Evolutionary conservation across 805 yeast genomes (phyloP).

Genomic region (Naumovozyma baii): DNA sequence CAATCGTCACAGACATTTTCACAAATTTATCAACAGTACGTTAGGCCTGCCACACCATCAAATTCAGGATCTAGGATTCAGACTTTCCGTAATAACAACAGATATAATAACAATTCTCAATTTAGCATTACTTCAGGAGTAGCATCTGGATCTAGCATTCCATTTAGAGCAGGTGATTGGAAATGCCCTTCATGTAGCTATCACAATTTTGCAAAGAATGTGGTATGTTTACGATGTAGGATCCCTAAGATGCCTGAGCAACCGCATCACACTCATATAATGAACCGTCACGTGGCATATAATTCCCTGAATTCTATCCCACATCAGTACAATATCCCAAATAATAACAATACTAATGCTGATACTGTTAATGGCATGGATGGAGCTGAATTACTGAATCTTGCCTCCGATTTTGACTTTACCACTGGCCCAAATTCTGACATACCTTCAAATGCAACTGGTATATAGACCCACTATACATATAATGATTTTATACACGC

Average conservation of each 20-base stretch:
- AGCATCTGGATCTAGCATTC: conserved; percentile 46
- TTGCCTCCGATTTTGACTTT: not conserved
- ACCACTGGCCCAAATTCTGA: not conserved
- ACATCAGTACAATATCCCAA: not conserved
- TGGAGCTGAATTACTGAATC: conserved; percentile 8
- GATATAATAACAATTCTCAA: not conserved
- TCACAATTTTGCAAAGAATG: conserved; percentile 87
- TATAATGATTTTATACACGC: too few relatives aligned
- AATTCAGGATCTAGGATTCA: conserved; percentile 4
- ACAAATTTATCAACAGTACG: not conserved
- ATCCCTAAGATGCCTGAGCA: conserved; percentile 38
- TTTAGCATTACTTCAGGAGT: conserved; percentile 13
- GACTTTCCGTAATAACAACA: conserved; percentile 3
- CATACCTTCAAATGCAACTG: not conserved
- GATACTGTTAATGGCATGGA: conserved; percentile 1
- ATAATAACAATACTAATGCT: conserved; percentile 5
- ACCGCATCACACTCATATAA: not conserved
- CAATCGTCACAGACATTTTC: not conserved
- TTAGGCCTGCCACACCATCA: not conserved
- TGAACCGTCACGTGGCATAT: not conserved
- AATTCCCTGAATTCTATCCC: not conserved
- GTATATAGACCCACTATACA: too few relatives aligned
- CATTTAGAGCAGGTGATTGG: conserved; percentile 96
- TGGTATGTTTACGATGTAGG: conserved; percentile 82
- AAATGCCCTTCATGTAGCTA: conserved; percentile 76